Conservation (phyloP, 441 rosid genomes). For the Dalechampia spathulata region DNA sequence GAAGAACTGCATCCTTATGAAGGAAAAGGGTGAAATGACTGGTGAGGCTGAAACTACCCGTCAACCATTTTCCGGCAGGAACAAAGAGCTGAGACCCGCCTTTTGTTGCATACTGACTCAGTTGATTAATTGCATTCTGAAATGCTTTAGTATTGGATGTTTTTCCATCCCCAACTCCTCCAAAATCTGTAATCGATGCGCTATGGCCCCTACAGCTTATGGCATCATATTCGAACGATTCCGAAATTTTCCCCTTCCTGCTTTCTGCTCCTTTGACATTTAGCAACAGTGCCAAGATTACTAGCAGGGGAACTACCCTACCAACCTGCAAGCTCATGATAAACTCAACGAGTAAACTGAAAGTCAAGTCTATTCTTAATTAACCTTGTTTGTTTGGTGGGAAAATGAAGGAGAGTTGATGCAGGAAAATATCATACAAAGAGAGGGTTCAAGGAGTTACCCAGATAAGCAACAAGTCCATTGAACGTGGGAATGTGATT, state of each 20-base stretch:
- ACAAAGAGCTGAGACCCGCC: constrained; percentile 72
- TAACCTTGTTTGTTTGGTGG: too few species aligned
- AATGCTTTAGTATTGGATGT: constrained; percentile 59
- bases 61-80: constrained; percentile 73
- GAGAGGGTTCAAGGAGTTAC: too few species aligned
- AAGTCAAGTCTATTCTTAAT: too few species aligned
- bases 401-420: too few species aligned
- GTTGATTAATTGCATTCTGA: constrained; percentile 33
- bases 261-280: constrained; percentile 29
- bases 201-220: constrained; percentile 48
- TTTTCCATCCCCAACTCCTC: constrained; percentile 72
- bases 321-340: constrained; percentile 20
- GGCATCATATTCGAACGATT: constrained; percentile 30
- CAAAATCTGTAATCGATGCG: constrained; percentile 60
- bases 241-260: constrained; percentile 23
- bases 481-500: constrained; percentile 3
- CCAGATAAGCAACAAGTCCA: constrained; percentile 16
- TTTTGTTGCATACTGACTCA: constrained; percentile 34
- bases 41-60: constrained; percentile 71
- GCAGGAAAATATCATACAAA: too few species aligned
- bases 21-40: constrained; percentile 71
- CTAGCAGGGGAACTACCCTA: constrained; percentile 13
- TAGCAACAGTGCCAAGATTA: constrained; percentile 16
- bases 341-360: too few species aligned
- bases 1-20: constrained; percentile 46